phyloP scores from a whole-genome alignment of 768 basidiomycete species.

The Termitomyces sp. region DNA sequence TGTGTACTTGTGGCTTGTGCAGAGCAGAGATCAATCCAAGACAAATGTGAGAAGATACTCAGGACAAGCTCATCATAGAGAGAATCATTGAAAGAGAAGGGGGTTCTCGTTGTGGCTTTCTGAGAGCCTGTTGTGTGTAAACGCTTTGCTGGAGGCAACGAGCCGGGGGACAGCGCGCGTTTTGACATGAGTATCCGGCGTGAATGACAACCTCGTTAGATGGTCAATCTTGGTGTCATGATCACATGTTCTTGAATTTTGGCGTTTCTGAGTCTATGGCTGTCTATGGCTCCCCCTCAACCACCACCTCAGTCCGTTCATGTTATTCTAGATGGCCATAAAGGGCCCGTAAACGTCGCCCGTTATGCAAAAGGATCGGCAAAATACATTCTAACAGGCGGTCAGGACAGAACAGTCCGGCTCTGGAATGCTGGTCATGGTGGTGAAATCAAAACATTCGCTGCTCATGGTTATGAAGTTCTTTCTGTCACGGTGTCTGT shows the following conservation, averaged over 20 bases:
- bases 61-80: conserved; percentile 76
- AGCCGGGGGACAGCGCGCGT: conserved; percentile 39
- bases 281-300: conserved; percentile 42
- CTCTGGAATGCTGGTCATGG: conserved; percentile 89
- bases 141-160: conserved; percentile 56
- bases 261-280: neutral
- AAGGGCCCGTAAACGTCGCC: conserved; percentile 87
- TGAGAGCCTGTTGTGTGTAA: conserved; percentile 23
- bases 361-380: conserved; percentile 85
- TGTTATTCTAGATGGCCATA: conserved; percentile 57
- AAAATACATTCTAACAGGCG: conserved; percentile 90
- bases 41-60: conserved; percentile 66
- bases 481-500: conserved; percentile 84
- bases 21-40: conserved; percentile 60
- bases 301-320: conserved; percentile 57
- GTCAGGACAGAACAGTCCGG: conserved; percentile 82
- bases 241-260: neutral
- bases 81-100: conserved; percentile 42
- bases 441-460: conserved; percentile 85
- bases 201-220: neutral
- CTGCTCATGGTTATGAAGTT: conserved; percentile 94
- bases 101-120: conserved; percentile 1
- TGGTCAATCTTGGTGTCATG: neutral
- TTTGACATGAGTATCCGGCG: conserved; percentile 36
- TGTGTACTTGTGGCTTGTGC: conserved; percentile 56